Evolutionary conservation across 2,329 filamentous ascomycete species (phyloP).

Genomic region (Trichoderma brevicompactum): DNA sequence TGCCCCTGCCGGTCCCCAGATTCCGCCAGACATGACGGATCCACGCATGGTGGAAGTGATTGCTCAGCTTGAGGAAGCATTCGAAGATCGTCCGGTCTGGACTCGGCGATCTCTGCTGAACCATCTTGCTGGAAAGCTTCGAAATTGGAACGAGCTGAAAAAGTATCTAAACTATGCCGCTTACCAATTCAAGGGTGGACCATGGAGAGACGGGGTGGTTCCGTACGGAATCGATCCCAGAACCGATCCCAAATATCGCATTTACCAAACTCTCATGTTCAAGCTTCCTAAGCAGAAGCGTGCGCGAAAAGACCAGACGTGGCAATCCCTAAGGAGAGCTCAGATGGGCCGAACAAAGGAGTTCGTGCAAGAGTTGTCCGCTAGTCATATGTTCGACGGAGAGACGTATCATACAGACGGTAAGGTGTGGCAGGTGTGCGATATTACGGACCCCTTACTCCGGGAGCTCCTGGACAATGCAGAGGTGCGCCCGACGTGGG

Average conservation of each 20-base stretch:
- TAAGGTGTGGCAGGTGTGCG: slow-evolving; percentile 93
- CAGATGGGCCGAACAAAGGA: slow-evolving; percentile 47
- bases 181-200: slow-evolving; percentile 90
- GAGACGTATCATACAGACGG: slow-evolving; percentile 74
- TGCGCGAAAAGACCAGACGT: slow-evolving; percentile 52
- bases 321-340: slow-evolving; percentile 53
- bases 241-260: slow-evolving; percentile 71
- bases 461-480: slow-evolving; percentile 66
- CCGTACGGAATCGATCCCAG: slow-evolving; percentile 87
- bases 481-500: slow-evolving; percentile 62
- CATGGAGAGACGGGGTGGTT: slow-evolving; percentile 87
- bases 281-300: slow-evolving; percentile 64
- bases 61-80: slow-evolving; percentile 63
- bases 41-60: slow-evolving; percentile 67
- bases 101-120: slow-evolving; percentile 83
- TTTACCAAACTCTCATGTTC: slow-evolving; percentile 90
- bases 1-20: slow-evolving; percentile 63
- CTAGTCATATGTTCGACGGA: slow-evolving; percentile 83
- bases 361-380: slow-evolving; percentile 46
- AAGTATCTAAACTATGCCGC: slow-evolving; percentile 81
- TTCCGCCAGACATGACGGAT: slow-evolving; percentile 63
- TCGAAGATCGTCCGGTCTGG: slow-evolving; percentile 80
- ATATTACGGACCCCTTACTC: slow-evolving; percentile 82
- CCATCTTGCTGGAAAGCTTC: slow-evolving; percentile 58
- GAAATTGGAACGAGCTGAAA: slow-evolving; percentile 65